Evolutionary conservation across 23 red algal genomes (phyloP), one percentile per base, ranked within the genome.

Genomic region (Gracilaria domingensis): DNA sequence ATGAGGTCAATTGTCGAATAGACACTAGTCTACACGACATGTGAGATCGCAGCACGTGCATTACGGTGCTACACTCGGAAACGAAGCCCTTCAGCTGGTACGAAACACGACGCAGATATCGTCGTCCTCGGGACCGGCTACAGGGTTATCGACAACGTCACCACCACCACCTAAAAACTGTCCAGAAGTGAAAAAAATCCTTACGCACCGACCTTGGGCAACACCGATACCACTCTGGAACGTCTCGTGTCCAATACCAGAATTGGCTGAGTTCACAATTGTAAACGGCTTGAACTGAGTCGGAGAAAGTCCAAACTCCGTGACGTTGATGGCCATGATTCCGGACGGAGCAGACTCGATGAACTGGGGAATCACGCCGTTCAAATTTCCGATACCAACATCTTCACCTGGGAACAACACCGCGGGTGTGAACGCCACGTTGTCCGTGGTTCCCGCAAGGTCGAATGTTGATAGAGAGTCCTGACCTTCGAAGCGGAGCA

Each of bases 221-320:
- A 64, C 59, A 20, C 8, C 7, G 21, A 64, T 18, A 64, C n/a
- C 59, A 18, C 8, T 30, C 59, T 64, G 59, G 59, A 64, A 64
- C 4, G 59, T 64, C 28, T 64, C 59, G 59, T 64, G 59, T n/a
- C 59, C 59, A n/a, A 64, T 18, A 20, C 59, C 59, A 30, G n/a
- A 4, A 6, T 7, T 64, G 59, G 59, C 21, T 28, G 59, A 28
- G 59, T 64, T 64, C 7, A 64, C 17, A 64, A 64, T 64, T 6
- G 59, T 64, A 64, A 64, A 64, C 59, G 59, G 59, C 59, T 64
- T 64, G 59, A 64, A 64, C 59, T 64, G 59, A n/a, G 59, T 64
- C 7, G 59, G 59, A n/a, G 59, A 28, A 20, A 64, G 59, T 64
- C 59, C 59, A 64, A 64, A 64, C 21, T n/a, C 59, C n/a, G 59